A percentile compares a stretch with the other conserved stretches of the same genome.
Evolutionary conservation across 2,329 filamentous ascomycete species (phyloP).

Genomic region (Ascochyta viciae-villosae): DNA sequence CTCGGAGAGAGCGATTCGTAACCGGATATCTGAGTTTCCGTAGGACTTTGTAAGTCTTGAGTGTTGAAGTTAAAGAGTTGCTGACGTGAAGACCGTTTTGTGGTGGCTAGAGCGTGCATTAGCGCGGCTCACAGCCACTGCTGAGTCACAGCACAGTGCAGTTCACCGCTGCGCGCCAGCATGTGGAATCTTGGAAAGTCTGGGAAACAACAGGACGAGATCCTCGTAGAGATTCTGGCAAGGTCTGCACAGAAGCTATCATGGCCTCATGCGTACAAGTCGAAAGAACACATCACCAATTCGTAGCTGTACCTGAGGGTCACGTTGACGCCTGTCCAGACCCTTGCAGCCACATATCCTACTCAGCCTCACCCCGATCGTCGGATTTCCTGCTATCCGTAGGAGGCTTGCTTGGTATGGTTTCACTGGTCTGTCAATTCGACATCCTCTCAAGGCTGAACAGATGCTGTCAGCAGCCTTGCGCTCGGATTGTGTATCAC

Average conservation of each 20-base stretch:
- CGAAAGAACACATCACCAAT: neutral
- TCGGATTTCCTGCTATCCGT: neutral
- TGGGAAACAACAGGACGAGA: neutral
- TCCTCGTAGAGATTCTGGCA: neutral
- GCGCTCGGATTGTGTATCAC: neutral
- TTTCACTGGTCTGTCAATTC: constrained; percentile 3
- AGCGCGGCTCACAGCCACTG: neutral
- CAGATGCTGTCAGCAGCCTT: constrained; percentile 13
- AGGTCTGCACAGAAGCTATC: neutral
- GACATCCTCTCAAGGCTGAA: constrained; percentile 6
- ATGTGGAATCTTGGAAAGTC: neutral
- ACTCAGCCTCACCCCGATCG: constrained; percentile 8
- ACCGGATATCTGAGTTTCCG: constrained; percentile 31
- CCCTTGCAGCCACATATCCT: neutral
- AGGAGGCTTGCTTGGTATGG: neutral
- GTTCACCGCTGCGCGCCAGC: neutral
- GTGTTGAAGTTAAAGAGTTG: constrained; percentile 3
- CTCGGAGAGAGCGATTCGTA: constrained; percentile 15
- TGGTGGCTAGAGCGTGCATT: constrained; percentile 19
- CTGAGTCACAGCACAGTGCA: neutral
- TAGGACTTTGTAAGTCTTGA: constrained; percentile 15
- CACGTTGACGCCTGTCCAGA: neutral
- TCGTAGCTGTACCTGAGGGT: neutral
- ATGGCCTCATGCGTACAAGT: neutral
- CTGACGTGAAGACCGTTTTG: constrained; percentile 12